Conservation (phyloP, 768 basidiomycete species). For the Suillus ampliporus region DNA sequence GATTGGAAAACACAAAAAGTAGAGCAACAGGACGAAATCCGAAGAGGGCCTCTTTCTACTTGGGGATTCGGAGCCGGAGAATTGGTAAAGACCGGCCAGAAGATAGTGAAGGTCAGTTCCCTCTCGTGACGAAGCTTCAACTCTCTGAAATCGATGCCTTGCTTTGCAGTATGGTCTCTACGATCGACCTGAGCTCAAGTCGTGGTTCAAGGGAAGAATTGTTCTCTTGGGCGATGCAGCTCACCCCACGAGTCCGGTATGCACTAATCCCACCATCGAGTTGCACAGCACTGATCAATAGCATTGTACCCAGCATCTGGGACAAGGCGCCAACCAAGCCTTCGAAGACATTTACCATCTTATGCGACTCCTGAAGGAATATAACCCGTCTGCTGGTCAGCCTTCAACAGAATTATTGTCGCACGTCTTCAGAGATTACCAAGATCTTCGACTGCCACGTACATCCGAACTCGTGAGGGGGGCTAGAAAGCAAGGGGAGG, state of each 20-base stretch:
- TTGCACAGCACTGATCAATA: neutral
- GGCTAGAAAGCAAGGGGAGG: conserved; percentile 42
- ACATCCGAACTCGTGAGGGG: conserved; percentile 41
- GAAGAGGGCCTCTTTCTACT: conserved; percentile 20
- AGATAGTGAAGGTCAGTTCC: conserved; percentile 22
- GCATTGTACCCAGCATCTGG: conserved; percentile 41
- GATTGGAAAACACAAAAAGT: conserved; percentile 47
- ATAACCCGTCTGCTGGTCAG: conserved; percentile 33
- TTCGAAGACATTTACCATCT: conserved; percentile 48
- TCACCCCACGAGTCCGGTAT: conserved; percentile 51
- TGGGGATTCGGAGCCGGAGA: conserved; percentile 26
- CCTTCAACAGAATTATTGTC: conserved; percentile 37
- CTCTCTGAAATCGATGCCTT: conserved; percentile 6
- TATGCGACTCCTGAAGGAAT: conserved; percentile 36
- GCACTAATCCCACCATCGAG: conserved; percentile 21
- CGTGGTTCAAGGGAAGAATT: conserved; percentile 49
- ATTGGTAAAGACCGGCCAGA: conserved; percentile 20
- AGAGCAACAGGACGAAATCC: conserved; percentile 25
- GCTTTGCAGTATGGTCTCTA: conserved; percentile 47
- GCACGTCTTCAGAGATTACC: conserved; percentile 40
- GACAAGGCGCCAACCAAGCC: conserved; percentile 53
- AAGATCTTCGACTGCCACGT: conserved; percentile 42
- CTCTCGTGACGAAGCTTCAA: conserved; percentile 3
- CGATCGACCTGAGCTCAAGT: conserved; percentile 45
- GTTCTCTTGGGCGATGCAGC: conserved; percentile 52